Evolutionary conservation across 352 stramenopile species (phyloP), one percentile per base, ranked within the genome.

Genomic region (Phytophthora agathidicida): DNA sequence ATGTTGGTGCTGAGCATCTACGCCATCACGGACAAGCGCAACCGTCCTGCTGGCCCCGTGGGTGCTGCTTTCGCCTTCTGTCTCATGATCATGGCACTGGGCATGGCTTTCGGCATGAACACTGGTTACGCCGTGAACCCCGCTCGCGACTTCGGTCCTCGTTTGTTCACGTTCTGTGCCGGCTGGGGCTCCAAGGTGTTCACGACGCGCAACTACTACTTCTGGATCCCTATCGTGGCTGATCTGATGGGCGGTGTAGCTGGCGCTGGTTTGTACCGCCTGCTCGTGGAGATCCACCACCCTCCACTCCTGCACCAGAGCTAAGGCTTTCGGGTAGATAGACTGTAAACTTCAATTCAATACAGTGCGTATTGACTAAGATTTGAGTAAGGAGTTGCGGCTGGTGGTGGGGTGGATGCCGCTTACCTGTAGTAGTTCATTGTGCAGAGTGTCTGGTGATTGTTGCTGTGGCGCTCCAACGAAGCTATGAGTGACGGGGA

Each of bases 71-170:
- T 71, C 32, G 49, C 68, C 2, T 68, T 80, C 33, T 71, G 65
- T 19, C 30, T 82, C 11, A 65, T 88, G 28, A 73, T 88, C 61
- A 70, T 77, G 44, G 72, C 57, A 2, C 58, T 88, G 30, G 72
- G 77, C 24, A 85, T 88, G 67, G 71, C 72, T 10, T 82, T 88
- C 35, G 75, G 75, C 41, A 68, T 69, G 49, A 78, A 77, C 49
- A 73, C 74, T 68, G 10, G 71, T 67, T 75, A 78, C 51, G 71
- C 73, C 6, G 52, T 86, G 38, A 86, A 86, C 61, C 76, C 76
- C 1, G 76, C 76, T 5, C 67, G 71, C 35, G 76, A 86, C 62
- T 74, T 86, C 19, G 73, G 67, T 44, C 73, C 73, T 58, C 73
- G 73, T 28, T 39, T 82, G 9, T 62, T 76, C 31, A 67, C 64